These are phyloP conservation scores for Trametes villosa DNA, from an alignment of 768 basidiomycete genomes.

Conservation along the genomic window DNA sequence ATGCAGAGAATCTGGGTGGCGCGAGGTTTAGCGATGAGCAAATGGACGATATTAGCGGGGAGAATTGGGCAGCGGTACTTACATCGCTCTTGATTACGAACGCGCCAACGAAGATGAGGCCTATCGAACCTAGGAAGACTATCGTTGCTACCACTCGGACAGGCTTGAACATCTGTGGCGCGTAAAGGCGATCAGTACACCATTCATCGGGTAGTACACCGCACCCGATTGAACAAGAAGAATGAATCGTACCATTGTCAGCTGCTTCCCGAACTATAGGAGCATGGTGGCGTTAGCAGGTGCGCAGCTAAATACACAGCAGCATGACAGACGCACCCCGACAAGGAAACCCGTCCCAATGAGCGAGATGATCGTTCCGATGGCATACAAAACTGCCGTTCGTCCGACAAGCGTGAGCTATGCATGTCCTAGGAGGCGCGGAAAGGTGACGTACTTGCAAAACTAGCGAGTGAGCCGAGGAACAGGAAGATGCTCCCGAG, in stretches of 20 bases:
- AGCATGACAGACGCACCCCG: conserved; percentile 58
- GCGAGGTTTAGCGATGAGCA: background rate
- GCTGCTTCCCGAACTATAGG: conserved; percentile 72
- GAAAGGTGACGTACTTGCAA: conserved; percentile 64
- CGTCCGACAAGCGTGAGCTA: background rate
- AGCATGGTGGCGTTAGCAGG: conserved; percentile 1
- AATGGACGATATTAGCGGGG: background rate
- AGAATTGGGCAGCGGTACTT: conserved; percentile 33
- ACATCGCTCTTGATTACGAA: conserved; percentile 76
- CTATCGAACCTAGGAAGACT: conserved; percentile 78
- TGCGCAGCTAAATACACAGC: background rate
- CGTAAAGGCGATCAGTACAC: background rate
- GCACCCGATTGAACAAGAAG: background rate
- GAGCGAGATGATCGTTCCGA: conserved; percentile 83
- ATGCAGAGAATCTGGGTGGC: conserved; percentile 64
- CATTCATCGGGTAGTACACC: background rate
- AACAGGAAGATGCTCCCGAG: conserved; percentile 81
- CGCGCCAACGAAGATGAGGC: conserved; percentile 82
- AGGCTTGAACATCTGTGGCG: conserved; percentile 88
- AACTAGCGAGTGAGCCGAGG: conserved; percentile 65
- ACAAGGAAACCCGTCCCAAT: conserved; percentile 91
- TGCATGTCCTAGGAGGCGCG: background rate
- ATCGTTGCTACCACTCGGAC: conserved; percentile 83
- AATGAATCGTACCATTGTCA: conserved; percentile 65
- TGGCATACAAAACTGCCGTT: conserved; percentile 70